These are phyloP conservation scores for Ciborinia camelliae DNA, from an alignment of 2,329 filamentous ascomycete genomes.

Conservation along the genomic window DNA sequence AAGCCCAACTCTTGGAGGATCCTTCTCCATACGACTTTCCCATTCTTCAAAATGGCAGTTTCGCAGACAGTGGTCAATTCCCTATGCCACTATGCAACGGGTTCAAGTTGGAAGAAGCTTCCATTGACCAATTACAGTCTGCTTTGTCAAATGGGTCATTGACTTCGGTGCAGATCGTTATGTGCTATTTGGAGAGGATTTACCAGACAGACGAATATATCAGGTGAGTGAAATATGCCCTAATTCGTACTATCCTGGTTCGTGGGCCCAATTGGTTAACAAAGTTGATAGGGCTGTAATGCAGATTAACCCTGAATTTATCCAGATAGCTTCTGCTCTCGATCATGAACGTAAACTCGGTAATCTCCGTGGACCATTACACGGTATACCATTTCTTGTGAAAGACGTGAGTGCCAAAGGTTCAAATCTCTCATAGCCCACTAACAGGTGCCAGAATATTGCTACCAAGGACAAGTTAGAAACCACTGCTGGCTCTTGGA, in stretches of 20 bases:
- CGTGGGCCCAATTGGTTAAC: constrained; percentile 3
- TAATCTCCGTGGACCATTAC: constrained; percentile 59
- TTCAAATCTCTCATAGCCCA: neutral
- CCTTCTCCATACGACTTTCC: constrained; percentile 42
- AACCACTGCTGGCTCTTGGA: constrained; percentile 69
- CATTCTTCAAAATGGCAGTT: constrained; percentile 36
- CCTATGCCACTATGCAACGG: constrained; percentile 60
- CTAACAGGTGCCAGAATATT: constrained; percentile 47
- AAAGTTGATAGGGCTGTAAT: constrained; percentile 49
- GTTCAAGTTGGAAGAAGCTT: constrained; percentile 64
- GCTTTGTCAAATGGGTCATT: constrained; percentile 53
- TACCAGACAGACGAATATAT: constrained; percentile 63
- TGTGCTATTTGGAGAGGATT: constrained; percentile 60
- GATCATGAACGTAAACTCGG: constrained; percentile 59
- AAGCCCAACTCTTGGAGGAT: constrained; percentile 38
- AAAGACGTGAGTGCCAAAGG: constrained; percentile 50
- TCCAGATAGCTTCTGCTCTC: constrained; percentile 56
- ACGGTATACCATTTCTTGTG: constrained; percentile 72
- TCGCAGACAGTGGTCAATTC: constrained; percentile 43
- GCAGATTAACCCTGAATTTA: constrained; percentile 65
- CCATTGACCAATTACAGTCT: constrained; percentile 63
- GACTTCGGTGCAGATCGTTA: constrained; percentile 54
- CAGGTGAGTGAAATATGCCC: constrained; percentile 45
- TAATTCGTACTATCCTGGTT: neutral
- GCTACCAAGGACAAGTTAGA: constrained; percentile 66